These are phyloP conservation scores for Pochonia chlamydosporia DNA, from an alignment of 2,329 filamentous ascomycete genomes.

Conservation along the genomic window DNA sequence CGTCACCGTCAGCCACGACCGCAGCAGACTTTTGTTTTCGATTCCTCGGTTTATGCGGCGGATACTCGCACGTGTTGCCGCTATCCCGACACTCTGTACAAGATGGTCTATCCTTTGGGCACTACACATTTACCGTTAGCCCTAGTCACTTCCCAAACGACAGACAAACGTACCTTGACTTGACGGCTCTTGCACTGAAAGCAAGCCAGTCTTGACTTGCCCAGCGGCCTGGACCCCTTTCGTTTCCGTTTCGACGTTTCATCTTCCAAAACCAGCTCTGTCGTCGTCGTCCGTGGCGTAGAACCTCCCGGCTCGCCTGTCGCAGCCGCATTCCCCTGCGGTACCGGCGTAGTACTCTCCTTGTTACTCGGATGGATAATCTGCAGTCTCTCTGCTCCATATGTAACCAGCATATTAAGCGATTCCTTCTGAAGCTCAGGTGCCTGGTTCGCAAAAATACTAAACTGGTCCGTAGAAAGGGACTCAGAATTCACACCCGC, in stretches of 20 bases:
- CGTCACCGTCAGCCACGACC: constrained; percentile 7
- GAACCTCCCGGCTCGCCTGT: constrained; percentile 14
- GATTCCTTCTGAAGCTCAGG: constrained; percentile 50
- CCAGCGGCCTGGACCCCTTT: constrained; percentile 15
- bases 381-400: constrained; percentile 50
- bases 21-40: constrained; percentile 16
- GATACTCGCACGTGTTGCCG: constrained; percentile 32
- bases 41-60: constrained; percentile 23
- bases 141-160: neutral
- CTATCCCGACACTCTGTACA: constrained; percentile 31
- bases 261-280: constrained; percentile 21
- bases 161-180: constrained; percentile 28
- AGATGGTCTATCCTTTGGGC: constrained; percentile 32
- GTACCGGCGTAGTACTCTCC: constrained; percentile 21
- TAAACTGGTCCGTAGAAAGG: constrained; percentile 50
- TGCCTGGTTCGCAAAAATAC: constrained; percentile 55
- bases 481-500: constrained; percentile 46
- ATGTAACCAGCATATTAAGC: constrained; percentile 49
- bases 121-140: constrained; percentile 24
- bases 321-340: constrained; percentile 18
- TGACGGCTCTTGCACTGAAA: constrained; percentile 28
- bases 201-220: constrained; percentile 29
- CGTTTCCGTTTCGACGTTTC: constrained; percentile 2
- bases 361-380: constrained; percentile 48
- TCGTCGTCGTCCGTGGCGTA: constrained; percentile 21